Percentiles rank a stretch among this genome's conserved stretches.
Evolutionary conservation across 164 flowering plant species (phyloP).

Genomic region (Dillenia turbinata): DNA sequence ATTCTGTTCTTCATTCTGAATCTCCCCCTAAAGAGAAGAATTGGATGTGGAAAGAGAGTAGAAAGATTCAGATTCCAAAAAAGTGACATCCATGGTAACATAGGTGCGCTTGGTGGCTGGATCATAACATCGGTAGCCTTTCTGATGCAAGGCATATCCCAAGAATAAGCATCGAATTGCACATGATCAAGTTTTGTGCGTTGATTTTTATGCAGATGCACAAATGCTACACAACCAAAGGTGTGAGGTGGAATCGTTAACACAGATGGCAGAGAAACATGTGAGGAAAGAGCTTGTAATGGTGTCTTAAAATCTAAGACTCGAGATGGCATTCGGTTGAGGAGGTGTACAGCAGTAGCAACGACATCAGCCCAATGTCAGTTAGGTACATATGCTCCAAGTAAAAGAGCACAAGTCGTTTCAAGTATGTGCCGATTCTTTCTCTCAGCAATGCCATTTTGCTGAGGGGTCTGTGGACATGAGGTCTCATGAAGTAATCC

Average conservation of each 20-base stretch:
- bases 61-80: constrained; percentile 6
- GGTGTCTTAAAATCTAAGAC: not conserved
- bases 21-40: constrained; percentile 9
- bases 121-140: no score
- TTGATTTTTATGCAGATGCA: not conserved
- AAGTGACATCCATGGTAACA: constrained; percentile 13
- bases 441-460: constrained; percentile 4
- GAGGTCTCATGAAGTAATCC: constrained; percentile 9
- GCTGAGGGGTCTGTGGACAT: constrained; percentile 7
- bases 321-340: not conserved
- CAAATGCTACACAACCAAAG: not conserved
- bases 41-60: not conserved
- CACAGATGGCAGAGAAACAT: not conserved
- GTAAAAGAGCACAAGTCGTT: constrained; percentile 3
- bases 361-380: not conserved
- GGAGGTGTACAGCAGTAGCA: not conserved
- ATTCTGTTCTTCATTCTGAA: constrained; percentile 3
- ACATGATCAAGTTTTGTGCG: not conserved
- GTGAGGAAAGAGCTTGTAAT: not conserved
- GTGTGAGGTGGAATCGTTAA: not conserved
- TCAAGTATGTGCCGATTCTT: not conserved
- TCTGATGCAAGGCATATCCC: constrained; percentile 1
- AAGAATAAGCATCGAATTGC: not conserved
- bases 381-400: constrained; percentile 1
- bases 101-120: not conserved